Evolutionary conservation across 805 yeast genomes (phyloP).

Genomic region (Candida sphagnicola): DNA sequence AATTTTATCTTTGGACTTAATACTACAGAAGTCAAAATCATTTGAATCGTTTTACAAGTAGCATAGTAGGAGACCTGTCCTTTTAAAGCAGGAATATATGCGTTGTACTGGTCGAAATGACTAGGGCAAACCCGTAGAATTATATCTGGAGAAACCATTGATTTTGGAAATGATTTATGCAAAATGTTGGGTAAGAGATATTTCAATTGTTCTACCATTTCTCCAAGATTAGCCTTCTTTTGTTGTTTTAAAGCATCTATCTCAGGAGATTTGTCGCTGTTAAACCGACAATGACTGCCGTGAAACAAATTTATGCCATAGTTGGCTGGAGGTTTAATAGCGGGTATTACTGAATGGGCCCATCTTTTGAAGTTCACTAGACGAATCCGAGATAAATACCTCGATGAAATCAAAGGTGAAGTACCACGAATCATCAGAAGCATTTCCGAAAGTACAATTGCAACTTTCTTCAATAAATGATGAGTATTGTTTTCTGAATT

Average conservation of each 20-base stretch:
- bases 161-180: conserved; percentile 40
- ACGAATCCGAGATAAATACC: neutral
- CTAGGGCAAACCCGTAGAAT: conserved; percentile 55
- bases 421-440: neutral
- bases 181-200: conserved; percentile 49
- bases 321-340: neutral
- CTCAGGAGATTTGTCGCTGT: neutral
- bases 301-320: neutral
- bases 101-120: conserved; percentile 37
- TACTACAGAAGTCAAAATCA: conserved; percentile 52
- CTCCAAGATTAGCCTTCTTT: conserved; percentile 50
- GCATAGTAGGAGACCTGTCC: conserved; percentile 56
- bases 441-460: neutral
- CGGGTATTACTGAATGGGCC: neutral
- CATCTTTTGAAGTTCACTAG: neutral
- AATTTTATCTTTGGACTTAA: conserved; percentile 49
- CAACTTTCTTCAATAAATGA: no score
- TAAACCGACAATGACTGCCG: neutral
- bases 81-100: conserved; percentile 51
- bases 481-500: no score
- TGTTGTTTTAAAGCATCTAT: conserved; percentile 16
- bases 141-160: conserved; percentile 42
- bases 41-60: conserved; percentile 52
- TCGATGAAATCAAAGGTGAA: neutral
- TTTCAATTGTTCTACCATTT: conserved; percentile 46